Conservation (phyloP, 352 stramenopile genomes). For the Pythium myriotylum region DNA sequence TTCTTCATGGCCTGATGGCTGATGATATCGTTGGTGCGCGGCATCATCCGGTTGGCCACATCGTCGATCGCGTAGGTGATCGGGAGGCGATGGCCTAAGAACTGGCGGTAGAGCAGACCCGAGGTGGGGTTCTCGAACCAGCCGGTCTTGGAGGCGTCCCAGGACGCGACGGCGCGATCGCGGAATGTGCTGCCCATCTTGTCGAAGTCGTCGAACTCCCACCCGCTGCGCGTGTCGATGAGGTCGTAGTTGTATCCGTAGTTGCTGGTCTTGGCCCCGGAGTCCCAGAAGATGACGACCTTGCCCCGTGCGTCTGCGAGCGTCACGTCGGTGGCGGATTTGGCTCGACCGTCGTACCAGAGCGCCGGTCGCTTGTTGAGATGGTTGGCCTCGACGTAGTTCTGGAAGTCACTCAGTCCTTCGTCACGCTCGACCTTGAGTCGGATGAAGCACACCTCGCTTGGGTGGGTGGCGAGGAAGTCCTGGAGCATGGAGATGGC, state of each 20-base stretch:
- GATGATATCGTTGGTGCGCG: background rate
- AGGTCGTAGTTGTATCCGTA: slow-evolving; percentile 2
- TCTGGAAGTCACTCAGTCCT: background rate
- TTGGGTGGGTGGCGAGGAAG: background rate
- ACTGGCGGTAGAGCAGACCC: background rate
- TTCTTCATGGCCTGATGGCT: background rate
- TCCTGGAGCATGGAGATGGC: background rate
- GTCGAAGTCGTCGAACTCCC: background rate
- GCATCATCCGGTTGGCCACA: background rate
- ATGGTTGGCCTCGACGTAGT: background rate
- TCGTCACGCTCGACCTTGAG: background rate
- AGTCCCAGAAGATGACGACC: background rate
- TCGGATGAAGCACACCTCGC: background rate
- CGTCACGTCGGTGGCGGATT: background rate
- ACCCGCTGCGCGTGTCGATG: background rate
- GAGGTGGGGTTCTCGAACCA: slow-evolving; percentile 5
- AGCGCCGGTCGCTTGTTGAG: background rate
- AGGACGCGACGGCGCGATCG: background rate
- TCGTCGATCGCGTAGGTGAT: background rate
- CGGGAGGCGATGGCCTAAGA: background rate
- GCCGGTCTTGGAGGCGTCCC: background rate
- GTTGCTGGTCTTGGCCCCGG: background rate
- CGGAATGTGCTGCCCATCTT: background rate
- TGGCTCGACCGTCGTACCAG: background rate
- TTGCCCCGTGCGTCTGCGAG: background rate